Evolutionary conservation across 345 rosid genomes (phyloP), one percentile per base, ranked within the genome.

Genomic region (Raphanus sativus): DNA sequence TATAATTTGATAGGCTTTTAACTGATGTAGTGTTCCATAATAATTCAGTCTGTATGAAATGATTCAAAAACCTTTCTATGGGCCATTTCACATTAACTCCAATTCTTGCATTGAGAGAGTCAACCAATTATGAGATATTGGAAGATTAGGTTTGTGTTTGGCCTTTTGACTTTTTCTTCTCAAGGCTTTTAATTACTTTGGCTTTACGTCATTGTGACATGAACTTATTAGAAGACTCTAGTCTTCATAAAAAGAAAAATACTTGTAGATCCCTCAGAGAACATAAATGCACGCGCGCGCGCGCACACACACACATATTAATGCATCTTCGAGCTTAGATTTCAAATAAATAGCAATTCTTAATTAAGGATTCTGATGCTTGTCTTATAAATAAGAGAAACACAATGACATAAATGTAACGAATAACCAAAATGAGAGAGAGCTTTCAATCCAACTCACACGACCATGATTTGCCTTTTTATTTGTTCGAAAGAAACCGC

Each of bases 401-500:
- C 66, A 77, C 0, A 64, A 55, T 30, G 73, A 77, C 67, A 30
- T 15, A 58, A n/a, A 24, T 7, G 65, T 36, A 63, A 67, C 54
- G 25, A 45, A 40, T 62, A 12, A 34, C 58, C 69, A 54, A 12
- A 12, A 36, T 2, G 28, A 69, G 36, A 59, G 55, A 59, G 55
- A 62, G 26, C 10, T 17, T 16, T 42, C 60, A 63, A 17, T 76
- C 64, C 5, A 65, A 30, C 45, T 73, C 70, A 78, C 26, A 78
- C 82, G 70, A 87, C 84, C 61, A 84, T 77, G 64, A 77, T 80
- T 5, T 25, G 76, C 72, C 45, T 60, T 76, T 55, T 55, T 78
- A 6, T 30, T 32, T 78, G 40, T 77, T 82, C 26, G 82, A 54
- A 80, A 91, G 78, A 52, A 86, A 86, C 73, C 81, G 75, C 50